Evolutionary conservation across 2,329 filamentous ascomycete species (phyloP), one percentile per base, ranked within the genome.

Genomic region (Lecanosticta acicola): DNA sequence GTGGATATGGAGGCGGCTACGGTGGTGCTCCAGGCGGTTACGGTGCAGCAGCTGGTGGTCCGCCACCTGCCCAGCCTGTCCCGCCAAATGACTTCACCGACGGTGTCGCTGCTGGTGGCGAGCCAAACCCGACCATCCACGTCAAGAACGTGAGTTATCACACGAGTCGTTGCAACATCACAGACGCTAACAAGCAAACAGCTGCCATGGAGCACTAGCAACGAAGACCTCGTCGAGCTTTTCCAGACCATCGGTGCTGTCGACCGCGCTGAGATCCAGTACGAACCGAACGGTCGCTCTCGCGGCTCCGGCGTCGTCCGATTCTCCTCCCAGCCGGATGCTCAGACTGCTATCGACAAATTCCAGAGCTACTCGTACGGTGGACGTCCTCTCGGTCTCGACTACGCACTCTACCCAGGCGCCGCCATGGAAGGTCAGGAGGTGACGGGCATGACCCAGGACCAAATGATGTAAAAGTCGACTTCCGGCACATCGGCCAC

Each of bases 161-260:
- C 16, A 5, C 19, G 36, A 16, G 20, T 14, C 29, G 26, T 39
- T 14, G 52, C 63, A 5, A 4, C 5, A 13, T 46, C 62, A 51
- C 61, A 13, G 29, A 40, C 38, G 34, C 60, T 69, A 53, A 68
- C 49, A 39, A 8, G 2, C 33, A 16, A 24, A 33, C 59, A 95
- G 90, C 80, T 98, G 53, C 93, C 93, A 10, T 98, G 93, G 93
- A 97, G 93, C 20, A 98, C 93, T 13, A 96, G 90, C 74, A 97
- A 98, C 64, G 93, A 98, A 53, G 93, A 98, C 68, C 75, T 98
- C 19, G 81, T 97, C 46, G 93, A 98, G 66, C 78, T 98, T 16
- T 98, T 98, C 74, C 90, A 86, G 14, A 98, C 93, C 9, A 98
- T 98, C 62, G 93, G 93, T 54, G 95, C 95, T 68, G 93, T 98